Evolutionary conservation across 2,329 filamentous ascomycete genomes (phyloP), one percentile per base, ranked within the genome.

Genomic region (Pestalotiopsis sp.): DNA sequence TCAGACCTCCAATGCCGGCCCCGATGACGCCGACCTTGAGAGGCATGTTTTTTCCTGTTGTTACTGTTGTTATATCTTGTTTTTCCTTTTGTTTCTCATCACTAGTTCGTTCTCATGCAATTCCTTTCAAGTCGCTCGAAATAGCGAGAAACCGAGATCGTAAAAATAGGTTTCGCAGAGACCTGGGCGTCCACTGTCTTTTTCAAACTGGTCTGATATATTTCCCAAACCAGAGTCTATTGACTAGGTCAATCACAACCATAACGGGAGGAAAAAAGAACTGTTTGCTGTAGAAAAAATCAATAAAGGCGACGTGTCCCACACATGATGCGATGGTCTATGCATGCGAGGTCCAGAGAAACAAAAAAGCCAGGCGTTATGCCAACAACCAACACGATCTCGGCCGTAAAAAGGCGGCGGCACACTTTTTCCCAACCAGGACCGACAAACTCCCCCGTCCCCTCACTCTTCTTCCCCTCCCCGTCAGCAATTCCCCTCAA

Each of bases 1-100:
- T 69, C 36, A 70, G 56, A 14, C 69, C 69, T 40, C 57, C 68
- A 20, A 70, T 69, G n/a, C 69, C 69, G n/a, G 69, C 69, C 23
- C 69, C 69, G 12, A 70, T 57, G 45, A 70, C 64, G 40, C 69
- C 68, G 45, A 70, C 68, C 59, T 63, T 27, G 25, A 70, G 67
- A 27, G 68, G 63, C 68, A 70, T 70, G 36, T 56, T 14, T 61
- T 20, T 45, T 61, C 36, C 31, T 11, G 4, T 60, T 60, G 23
- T 36, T 17, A 14, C 25, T 20, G 14, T 20, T 65, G 40, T 49
- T 23, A 13, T 49, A 11, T 23, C 20, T 31, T 25, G 17, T n/a
- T 5, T n/a, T 64, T 41, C 20, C n/a, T 12, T 25, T 25, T 2
- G 3, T 25, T 25, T 25, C 25, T 25, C 25, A 25, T 4, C 2